Evolutionary conservation across 2,329 filamentous ascomycete genomes (phyloP).

Genomic region (Cytospora chrysosperma): DNA sequence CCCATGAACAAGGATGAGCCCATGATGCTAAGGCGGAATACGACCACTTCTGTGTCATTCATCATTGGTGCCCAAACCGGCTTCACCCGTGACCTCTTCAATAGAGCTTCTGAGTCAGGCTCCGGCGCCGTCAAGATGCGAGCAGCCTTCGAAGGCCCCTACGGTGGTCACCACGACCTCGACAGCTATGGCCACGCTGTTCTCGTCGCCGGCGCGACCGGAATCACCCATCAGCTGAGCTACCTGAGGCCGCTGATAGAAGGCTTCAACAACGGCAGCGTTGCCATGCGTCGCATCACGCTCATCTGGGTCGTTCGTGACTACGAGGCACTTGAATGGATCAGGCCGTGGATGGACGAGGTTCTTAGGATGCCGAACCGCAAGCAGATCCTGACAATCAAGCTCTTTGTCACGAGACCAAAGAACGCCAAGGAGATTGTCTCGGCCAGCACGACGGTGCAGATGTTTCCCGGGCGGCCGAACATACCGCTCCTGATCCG

Average conservation of each 20-base stretch:
- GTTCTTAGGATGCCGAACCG: slow-evolving; percentile 77
- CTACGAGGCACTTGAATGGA: slow-evolving; percentile 88
- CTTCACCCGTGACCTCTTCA: slow-evolving; percentile 79
- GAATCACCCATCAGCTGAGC: slow-evolving; percentile 92
- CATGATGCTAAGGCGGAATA: slow-evolving; percentile 31
- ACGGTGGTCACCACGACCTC: slow-evolving; percentile 78
- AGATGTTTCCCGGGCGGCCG: slow-evolving; percentile 88
- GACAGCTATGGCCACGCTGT: slow-evolving; percentile 91
- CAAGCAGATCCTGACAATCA: slow-evolving; percentile 78
- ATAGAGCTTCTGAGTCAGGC: slow-evolving; percentile 59
- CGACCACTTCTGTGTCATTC: slow-evolving; percentile 66
- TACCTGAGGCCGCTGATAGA: slow-evolving; percentile 77
- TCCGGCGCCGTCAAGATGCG: slow-evolving; percentile 58
- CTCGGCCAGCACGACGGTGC: slow-evolving; percentile 74
- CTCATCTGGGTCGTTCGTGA: slow-evolving; percentile 93
- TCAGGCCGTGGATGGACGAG: slow-evolving; percentile 77
- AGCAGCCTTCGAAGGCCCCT: slow-evolving; percentile 86
- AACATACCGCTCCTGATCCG: slow-evolving; percentile 77
- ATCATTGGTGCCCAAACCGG: slow-evolving; percentile 85
- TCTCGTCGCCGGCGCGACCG: slow-evolving; percentile 87
- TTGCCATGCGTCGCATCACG: slow-evolving; percentile 77
- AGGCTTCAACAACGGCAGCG: slow-evolving; percentile 66
- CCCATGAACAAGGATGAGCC: slow-evolving; percentile 43
- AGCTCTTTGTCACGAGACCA: slow-evolving; percentile 87
- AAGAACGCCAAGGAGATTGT: slow-evolving; percentile 79